Conservation (phyloP, 2,329 filamentous ascomycete species). For the Polytolypa hystricis region DNA sequence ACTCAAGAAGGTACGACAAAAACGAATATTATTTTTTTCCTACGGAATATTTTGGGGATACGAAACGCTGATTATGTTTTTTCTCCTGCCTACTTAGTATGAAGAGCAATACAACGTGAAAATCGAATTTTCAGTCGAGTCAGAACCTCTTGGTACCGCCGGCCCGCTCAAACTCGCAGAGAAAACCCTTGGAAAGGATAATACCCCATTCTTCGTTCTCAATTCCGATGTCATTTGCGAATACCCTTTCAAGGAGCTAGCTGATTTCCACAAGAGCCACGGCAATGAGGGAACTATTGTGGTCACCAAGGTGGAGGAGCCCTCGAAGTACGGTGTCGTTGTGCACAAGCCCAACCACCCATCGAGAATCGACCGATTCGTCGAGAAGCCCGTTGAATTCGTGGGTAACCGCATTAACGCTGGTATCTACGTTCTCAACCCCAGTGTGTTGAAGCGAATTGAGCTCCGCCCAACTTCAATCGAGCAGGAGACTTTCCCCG, state of each 20-base stretch:
- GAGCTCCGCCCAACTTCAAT: slow-evolving; percentile 95
- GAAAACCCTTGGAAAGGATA: slow-evolving; percentile 82
- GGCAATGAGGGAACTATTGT: slow-evolving; percentile 95
- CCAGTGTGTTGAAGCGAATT: slow-evolving; percentile 78
- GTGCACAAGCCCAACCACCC: slow-evolving; percentile 91
- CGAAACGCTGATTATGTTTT: too few species aligned
- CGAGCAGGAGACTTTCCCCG: slow-evolving; percentile 97
- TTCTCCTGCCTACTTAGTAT: slow-evolving; percentile 62
- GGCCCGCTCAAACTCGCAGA: slow-evolving; percentile 93
- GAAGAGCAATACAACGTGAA: slow-evolving; percentile 86
- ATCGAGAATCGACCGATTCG: slow-evolving; percentile 92
- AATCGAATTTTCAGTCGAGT: slow-evolving; percentile 95
- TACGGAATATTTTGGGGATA: not conserved
- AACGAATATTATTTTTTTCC: not conserved
- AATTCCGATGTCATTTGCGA: slow-evolving; percentile 99
- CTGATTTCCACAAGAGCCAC: slow-evolving; percentile 83
- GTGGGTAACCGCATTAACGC: slow-evolving; percentile 98
- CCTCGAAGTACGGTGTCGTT: slow-evolving; percentile 96
- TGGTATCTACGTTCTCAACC: slow-evolving; percentile 96
- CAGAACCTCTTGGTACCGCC: slow-evolving; percentile 87
- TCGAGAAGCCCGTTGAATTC: slow-evolving; percentile 98
- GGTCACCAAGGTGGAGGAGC: slow-evolving; percentile 97
- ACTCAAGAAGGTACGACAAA: slow-evolving; percentile 60
- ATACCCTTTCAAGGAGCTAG: slow-evolving; percentile 84
- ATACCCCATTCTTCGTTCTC: slow-evolving; percentile 91